Evolutionary conservation across 2,329 filamentous ascomycete genomes (phyloP).

Genomic region (Trichophaea hybrida): DNA sequence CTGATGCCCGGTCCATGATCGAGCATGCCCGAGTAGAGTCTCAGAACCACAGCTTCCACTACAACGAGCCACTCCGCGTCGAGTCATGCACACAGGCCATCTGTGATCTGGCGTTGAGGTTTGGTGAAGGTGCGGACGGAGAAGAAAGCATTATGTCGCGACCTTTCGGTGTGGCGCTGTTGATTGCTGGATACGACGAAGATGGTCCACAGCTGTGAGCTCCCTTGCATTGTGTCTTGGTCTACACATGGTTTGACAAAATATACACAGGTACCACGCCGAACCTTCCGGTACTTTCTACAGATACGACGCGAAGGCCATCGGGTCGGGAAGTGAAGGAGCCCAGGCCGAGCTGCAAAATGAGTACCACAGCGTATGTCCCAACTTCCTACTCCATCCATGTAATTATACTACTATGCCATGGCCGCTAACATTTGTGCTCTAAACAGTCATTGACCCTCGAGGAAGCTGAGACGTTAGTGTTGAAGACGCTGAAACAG

Average conservation of each 20-base stretch:
- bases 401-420: not conserved
- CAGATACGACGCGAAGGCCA: conserved; percentile 96
- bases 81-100: conserved; percentile 99
- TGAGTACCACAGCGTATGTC: conserved; percentile 75
- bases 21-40: conserved; percentile 96
- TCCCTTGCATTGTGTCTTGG: not conserved
- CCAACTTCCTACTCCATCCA: not conserved
- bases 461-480: conserved; percentile 80
- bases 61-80: conserved; percentile 83
- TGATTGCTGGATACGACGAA: conserved; percentile 96
- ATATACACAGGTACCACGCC: conserved; percentile 59
- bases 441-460: conserved; percentile 62
- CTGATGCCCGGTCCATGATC: conserved; percentile 92
- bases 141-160: conserved; percentile 98
- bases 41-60: conserved; percentile 96
- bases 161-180: conserved; percentile 87
- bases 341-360: conserved; percentile 97
- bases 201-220: conserved; percentile 76
- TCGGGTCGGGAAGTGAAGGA: conserved; percentile 91
- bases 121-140: conserved; percentile 92
- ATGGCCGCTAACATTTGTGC: conserved; percentile 19
- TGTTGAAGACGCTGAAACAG: conserved; percentile 96
- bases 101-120: conserved; percentile 88
- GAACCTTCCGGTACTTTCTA: conserved; percentile 98
- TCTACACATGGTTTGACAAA: conserved; percentile 2